phyloP scores from a whole-genome alignment of 2,329 filamentous ascomycete genomes.

The Monilinia polystroma region DNA sequence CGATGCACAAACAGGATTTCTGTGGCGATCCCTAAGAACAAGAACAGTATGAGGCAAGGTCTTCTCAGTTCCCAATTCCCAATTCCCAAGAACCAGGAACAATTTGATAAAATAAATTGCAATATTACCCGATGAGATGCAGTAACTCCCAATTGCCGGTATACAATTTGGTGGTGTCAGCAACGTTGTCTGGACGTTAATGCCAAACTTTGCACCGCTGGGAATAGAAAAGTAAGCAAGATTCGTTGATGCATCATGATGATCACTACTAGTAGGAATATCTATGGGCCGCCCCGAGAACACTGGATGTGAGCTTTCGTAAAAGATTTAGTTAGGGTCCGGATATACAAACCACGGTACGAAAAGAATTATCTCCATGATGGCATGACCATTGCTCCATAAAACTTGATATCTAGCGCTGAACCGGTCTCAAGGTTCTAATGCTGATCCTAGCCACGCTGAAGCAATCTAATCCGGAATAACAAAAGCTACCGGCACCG shows the following conservation, averaged over 20 bases:
- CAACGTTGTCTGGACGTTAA: conserved; percentile 11
- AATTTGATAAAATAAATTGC: not conserved
- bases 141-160: not conserved
- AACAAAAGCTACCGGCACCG: not conserved
- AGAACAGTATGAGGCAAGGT: not conserved
- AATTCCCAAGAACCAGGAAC: conserved; percentile 13
- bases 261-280: too few species aligned
- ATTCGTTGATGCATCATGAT: not conserved
- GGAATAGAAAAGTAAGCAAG: not conserved
- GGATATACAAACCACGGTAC: not conserved
- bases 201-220: not conserved
- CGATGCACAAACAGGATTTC: not conserved
- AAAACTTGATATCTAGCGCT: not conserved
- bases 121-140: conserved; percentile 6
- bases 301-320: not conserved
- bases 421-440: not conserved
- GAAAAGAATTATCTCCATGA: not conserved
- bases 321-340: not conserved
- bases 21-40: not conserved
- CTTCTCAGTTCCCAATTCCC: not conserved
- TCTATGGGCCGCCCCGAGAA: not conserved
- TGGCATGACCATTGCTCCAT: not conserved
- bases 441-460: not conserved
- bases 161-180: not conserved
- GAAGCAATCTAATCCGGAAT: not conserved